Evolutionary conservation across 1,139 yeast genomes (phyloP), one percentile per base, ranked within the genome.

Genomic region (Suhomyces yuchorum): DNA sequence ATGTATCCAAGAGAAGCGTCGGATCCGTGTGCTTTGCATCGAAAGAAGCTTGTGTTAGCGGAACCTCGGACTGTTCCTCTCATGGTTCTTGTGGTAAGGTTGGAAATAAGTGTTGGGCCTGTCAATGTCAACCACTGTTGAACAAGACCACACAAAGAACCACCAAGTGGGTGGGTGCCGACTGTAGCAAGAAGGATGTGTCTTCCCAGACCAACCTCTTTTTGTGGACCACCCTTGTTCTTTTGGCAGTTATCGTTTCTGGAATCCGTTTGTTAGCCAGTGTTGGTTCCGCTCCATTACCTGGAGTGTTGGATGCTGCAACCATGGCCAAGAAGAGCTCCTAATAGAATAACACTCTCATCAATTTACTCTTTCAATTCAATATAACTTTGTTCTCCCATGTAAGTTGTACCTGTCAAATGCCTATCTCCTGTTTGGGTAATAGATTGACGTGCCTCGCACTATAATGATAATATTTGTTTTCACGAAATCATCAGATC

Each of bases 281-380:
- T 38, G 70, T 83, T 46, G 91, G 88, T 23, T 64, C 67, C 51
- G 84, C 82, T 55, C 80, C 84, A 40, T 74, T 85, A 52, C 90
- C 91, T 20, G 89, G 89, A 26, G 84, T 84, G 38, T 76, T 85
- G 58, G 81, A 80, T 51, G 84, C 85, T 41, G 81, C 84, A 44
- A 76, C 81, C 8, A 60, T 68, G 40, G 65, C 71, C 40, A 77
- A 75, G 53, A 77, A 75, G 62, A 53, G 43, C 32, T 46, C 48
- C 26, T 44, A 30, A 40, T 43, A 35, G 37, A 26, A 11, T 26
- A 3, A 26, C 30, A 11, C 11, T 11, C 30, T 33, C 38, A n/a
- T 35, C 23, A 23, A 38, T 6, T 40, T 14, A 9, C 22, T 8
- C 20, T 37, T 39, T 43, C 30, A 23, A 37, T 37, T 43, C 39